These are phyloP conservation scores for Penicillium sumatraense DNA, from an alignment of 2,329 filamentous ascomycete species.

Conservation along the genomic window DNA sequence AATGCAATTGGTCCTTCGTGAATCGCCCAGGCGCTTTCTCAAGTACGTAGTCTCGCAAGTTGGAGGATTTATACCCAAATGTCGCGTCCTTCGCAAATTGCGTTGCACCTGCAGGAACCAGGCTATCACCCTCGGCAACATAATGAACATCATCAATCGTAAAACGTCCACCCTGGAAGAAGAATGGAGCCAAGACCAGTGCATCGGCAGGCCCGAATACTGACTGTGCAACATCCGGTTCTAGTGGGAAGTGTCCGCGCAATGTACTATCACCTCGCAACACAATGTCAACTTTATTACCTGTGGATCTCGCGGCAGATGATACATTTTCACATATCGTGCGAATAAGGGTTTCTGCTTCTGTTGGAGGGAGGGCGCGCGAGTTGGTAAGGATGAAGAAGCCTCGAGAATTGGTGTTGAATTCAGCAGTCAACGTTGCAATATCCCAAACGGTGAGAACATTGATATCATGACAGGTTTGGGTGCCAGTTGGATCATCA, in stretches of 20 bases:
- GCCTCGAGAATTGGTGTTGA: slow-evolving; percentile 49
- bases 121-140: slow-evolving; percentile 55
- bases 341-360: slow-evolving; percentile 54
- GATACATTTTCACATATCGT: slow-evolving; percentile 58
- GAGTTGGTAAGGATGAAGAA: slow-evolving; percentile 68
- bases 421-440: slow-evolving; percentile 50
- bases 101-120: slow-evolving; percentile 58
- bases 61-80: slow-evolving; percentile 61
- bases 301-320: slow-evolving; percentile 46
- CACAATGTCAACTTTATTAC: slow-evolving; percentile 57
- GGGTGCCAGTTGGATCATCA: slow-evolving; percentile 65
- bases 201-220: slow-evolving; percentile 57
- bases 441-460: slow-evolving; percentile 61
- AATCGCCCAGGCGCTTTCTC: slow-evolving; percentile 58
- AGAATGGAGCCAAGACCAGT: slow-evolving; percentile 63
- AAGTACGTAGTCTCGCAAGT: slow-evolving; percentile 57
- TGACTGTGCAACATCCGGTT: slow-evolving; percentile 57
- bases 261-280: slow-evolving; percentile 62
- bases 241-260: slow-evolving; percentile 61
- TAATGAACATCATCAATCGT: slow-evolving; percentile 65
- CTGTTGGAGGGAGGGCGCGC: slow-evolving; percentile 56
- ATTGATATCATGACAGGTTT: slow-evolving; percentile 63
- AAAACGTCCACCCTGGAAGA: slow-evolving; percentile 62
- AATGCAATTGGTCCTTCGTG: slow-evolving; percentile 43
- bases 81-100: slow-evolving; percentile 63